Base-by-base conservation (phyloP, 2,329 filamentous ascomycete species). In the Gremmenia infestans region DNA sequence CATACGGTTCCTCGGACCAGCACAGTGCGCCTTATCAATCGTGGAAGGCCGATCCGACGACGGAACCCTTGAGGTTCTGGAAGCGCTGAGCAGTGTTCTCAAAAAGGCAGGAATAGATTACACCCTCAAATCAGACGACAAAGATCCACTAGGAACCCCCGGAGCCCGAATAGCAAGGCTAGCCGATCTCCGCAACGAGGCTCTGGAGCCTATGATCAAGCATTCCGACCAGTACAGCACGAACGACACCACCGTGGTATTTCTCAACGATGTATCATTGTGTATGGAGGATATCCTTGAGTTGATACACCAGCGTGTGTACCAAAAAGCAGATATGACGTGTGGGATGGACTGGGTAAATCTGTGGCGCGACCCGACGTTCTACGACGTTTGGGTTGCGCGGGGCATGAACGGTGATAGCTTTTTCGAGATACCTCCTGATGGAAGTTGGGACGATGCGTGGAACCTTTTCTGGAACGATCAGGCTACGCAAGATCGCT, bases 261-360 rank as follows among this genome's bases (percentile, higher is more conserved):
- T 82, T 58, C 63, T 83, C 48, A 81, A 82, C 66, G 78, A 83
- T 59, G 76, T 83, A 11, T 76, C 76, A 2, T 67, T 72, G 5
- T 83, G 80, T 14, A 57, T 43, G 48, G 79, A 83, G 40, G 81
- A 85, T 59, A 74, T 85, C 15, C 71, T 86, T 3, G 82, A 85
- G 65, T 70, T 85, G 1, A 62, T 77, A 1, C 72, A 79, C 59
- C 80, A 84, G 65, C 75, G 72, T 25, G 61, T 57, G 5, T 60
- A 60, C 3, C 77, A 79, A 39, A 67, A 65, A 2, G 81, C 80
- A 7, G 76, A 80, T 63, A 82, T 82, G 77, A 77, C 76, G 0
- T 86, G 81, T 61, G 79, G 72, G 5, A 78, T 85, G 74, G 81
- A 85, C 65, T 85, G 81, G 80, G 76, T 72, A 0, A 76, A 76